These are phyloP conservation scores for Candida incommunis DNA, from an alignment of 805 yeast species.

Conservation along the genomic window DNA sequence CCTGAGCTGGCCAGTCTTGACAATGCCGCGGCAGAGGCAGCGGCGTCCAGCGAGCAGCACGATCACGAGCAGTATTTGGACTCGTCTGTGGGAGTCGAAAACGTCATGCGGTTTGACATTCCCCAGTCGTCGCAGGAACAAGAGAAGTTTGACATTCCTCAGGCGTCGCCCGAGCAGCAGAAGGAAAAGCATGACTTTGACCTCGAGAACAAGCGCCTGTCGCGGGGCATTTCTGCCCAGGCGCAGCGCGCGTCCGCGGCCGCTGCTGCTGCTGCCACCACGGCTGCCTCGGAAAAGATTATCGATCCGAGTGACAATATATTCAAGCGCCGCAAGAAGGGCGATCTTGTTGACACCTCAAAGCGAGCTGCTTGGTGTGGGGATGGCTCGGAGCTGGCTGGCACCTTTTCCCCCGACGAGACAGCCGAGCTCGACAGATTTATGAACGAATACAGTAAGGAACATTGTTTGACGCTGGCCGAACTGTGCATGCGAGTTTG, in stretches of 20 bases:
- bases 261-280: neutral
- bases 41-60: neutral
- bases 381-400: constrained; percentile 18
- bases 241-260: neutral
- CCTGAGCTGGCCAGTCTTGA: neutral
- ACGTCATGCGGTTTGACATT: neutral
- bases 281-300: too few species aligned
- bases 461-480: constrained; percentile 46
- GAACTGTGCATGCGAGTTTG: constrained; percentile 77
- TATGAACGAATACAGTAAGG: constrained; percentile 50
- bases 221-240: neutral
- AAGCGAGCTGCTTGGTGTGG: constrained; percentile 13
- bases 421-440: constrained; percentile 57
- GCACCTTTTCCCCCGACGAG: constrained; percentile 50
- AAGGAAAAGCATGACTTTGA: neutral
- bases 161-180: neutral
- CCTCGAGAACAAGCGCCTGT: neutral
- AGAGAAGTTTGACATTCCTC: neutral
- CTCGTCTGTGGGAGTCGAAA: neutral
- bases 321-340: too few species aligned
- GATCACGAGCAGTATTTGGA: neutral
- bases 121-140: neutral
- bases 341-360: neutral
- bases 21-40: neutral
- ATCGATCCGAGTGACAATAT: too few species aligned